phyloP scores from a whole-genome alignment of 2,329 filamentous ascomycete species.

The Colletotrichum trifolii region DNA sequence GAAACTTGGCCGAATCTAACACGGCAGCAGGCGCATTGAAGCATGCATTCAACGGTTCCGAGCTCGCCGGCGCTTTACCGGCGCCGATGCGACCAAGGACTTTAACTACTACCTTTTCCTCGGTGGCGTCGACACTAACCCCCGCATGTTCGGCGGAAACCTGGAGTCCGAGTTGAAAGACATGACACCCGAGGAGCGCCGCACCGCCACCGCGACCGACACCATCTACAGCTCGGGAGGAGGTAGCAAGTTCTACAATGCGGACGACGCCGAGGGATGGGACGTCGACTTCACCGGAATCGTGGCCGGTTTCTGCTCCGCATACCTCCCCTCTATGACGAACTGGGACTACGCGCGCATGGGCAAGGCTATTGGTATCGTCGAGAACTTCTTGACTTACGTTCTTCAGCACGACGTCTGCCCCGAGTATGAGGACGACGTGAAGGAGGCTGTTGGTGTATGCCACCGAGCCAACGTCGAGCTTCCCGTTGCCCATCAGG shows the following conservation, averaged over 20 bases:
- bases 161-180: slow-evolving; percentile 63
- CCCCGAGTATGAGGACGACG: slow-evolving; percentile 77
- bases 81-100: slow-evolving; percentile 67
- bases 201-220: slow-evolving; percentile 72
- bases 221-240: slow-evolving; percentile 61
- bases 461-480: slow-evolving; percentile 77
- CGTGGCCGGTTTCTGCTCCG: slow-evolving; percentile 81
- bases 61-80: slow-evolving; percentile 75
- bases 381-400: slow-evolving; percentile 91
- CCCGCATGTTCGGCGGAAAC: slow-evolving; percentile 69
- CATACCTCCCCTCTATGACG: slow-evolving; percentile 56
- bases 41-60: slow-evolving; percentile 86
- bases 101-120: slow-evolving; percentile 86
- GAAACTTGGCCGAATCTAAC: not conserved
- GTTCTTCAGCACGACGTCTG: slow-evolving; percentile 87
- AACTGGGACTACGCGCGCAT: slow-evolving; percentile 67
- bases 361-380: slow-evolving; percentile 71
- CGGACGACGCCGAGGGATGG: slow-evolving; percentile 67
- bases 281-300: slow-evolving; percentile 84
- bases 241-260: slow-evolving; percentile 62
- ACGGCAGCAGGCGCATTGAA: slow-evolving; percentile 75
- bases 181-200: slow-evolving; percentile 73
- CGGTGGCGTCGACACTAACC: slow-evolving; percentile 77
- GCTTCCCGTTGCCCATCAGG: slow-evolving; percentile 67
- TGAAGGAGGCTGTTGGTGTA: slow-evolving; percentile 72